Evolutionary conservation across 108 stramenopile genomes (phyloP), one percentile per base, ranked within the genome.

Genomic region (Nitzschia sp.): DNA sequence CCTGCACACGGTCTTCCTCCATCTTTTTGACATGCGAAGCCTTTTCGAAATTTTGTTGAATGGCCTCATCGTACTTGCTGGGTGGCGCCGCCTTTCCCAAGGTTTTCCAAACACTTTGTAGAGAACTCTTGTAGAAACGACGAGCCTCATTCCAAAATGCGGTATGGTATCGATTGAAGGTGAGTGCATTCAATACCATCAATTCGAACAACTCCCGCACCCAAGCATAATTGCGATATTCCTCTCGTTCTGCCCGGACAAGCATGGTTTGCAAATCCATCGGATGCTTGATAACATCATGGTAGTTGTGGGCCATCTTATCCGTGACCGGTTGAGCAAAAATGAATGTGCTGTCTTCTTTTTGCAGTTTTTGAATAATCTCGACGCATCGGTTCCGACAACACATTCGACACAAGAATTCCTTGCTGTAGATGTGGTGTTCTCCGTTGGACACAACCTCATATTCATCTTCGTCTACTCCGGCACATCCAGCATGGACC

Each of bases 231-330:
- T 91, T 86, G 38, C 57, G 50, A 71, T 93, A 93, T 11, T 85
- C 61, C 21, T 86, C 88, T 6, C 58, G 41, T 52, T 68, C 63
- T 0, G 78, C 86, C 51, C 82, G 81, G 20, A 73, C 74, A 17
- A 83, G 60, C 66, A 96, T 91, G 15, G 96, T 97, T 50, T 94
- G 88, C 15, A 99, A 64, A 84, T 99, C 98, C 98, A 99, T 99
- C 10, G 98, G 97, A 25, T 86, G 52, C 51, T 86, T 90, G 65
- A 96, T 89, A 12, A 94, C 73, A 64, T 97, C 95, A 61, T 76
- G 82, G 71, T 99, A 99, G 54, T 87, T 96, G 0, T 94, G 96
- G 20, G 92, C 92, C 19, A 90, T 78, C 41, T 84, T 74, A 41
- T 91, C 91, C 20, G 91, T 87, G 11, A 95, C 95, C 8, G 95